Evolutionary conservation across 1,139 yeast species (phyloP).

Genomic region (Yamadazyma trypodendri): DNA sequence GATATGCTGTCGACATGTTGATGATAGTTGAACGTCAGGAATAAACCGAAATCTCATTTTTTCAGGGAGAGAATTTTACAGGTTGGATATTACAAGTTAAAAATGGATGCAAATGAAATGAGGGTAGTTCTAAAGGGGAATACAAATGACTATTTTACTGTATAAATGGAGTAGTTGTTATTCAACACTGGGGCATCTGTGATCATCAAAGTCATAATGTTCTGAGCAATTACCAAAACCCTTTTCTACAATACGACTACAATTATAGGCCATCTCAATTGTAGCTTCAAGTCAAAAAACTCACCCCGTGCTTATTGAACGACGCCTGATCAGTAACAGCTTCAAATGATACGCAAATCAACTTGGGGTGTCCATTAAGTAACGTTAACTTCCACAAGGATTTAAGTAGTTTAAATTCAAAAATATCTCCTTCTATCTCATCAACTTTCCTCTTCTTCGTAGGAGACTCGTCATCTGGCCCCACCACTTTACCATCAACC

Average conservation of each 20-base stretch:
- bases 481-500: slow-evolving; percentile 2
- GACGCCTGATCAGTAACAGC: slow-evolving; percentile 13
- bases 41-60: not conserved
- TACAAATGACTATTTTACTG: too few relatives aligned
- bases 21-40: not conserved
- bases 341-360: slow-evolving; percentile 12
- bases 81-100: not conserved
- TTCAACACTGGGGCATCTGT: too few relatives aligned
- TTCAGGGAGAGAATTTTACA: slow-evolving; percentile 1
- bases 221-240: too few relatives aligned
- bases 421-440: slow-evolving; percentile 28
- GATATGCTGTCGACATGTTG: slow-evolving; percentile 13
- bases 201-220: too few relatives aligned
- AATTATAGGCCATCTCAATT: too few relatives aligned
- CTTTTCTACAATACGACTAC: too few relatives aligned
- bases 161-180: too few relatives aligned
- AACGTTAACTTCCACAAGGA: slow-evolving; percentile 31
- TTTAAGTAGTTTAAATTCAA: slow-evolving; percentile 31
- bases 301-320: slow-evolving; percentile 9
- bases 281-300: slow-evolving; percentile 4
- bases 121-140: too few relatives aligned
- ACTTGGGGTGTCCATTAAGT: slow-evolving; percentile 11
- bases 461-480: slow-evolving; percentile 1
- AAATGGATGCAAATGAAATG: not conserved
- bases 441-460: slow-evolving; percentile 18